Evolutionary conservation across 2,329 filamentous ascomycete genomes (phyloP), one percentile per base, ranked within the genome.

Genomic region (Dactylonectria macrodidyma): DNA sequence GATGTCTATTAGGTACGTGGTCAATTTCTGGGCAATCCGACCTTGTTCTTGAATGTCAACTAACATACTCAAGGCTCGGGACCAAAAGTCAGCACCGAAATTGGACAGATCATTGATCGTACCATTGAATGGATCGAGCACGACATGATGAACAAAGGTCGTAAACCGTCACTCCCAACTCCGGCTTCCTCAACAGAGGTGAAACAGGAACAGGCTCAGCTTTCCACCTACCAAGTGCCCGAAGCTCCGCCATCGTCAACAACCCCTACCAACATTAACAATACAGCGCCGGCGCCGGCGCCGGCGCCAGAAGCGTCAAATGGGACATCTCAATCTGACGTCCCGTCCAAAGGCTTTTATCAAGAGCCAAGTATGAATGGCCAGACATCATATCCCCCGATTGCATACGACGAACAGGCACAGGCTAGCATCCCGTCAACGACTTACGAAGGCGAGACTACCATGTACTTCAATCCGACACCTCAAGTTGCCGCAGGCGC

Each of bases 1-100:
- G 91, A 22, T 82, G 83, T 46, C 81, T 93, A n/a, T 81, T 94
- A 48, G 91, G 92, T 93, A 83, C 79, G 86, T 84, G 44, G 62
- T 19, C 30, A 14, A 12, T 34, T 33, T 30, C 26, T 19, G 19
- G 19, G 19, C 19, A 19, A 19, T 19, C 19, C 19, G 19, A 19
- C 19, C 19, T 19, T 44, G 11, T 33, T 10, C 48, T 41, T 14
- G 24, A 58, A 58, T 36, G 9, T 56, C 60, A 62, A 50, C 75
- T 76, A 71, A 74, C 67, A 52, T 57, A 30, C 64, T 19, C 7
- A 65, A 87, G 86, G 84, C 38, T 81, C 84, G 14, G 85, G 85
- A 24, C 78, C 78, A 30, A 79, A 80, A 22, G 81, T 88, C 46
- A 80, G 81, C 52, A 78, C 79, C 50, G 82, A 86, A 30, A 83